Conservation (phyloP, 768 basidiomycete genomes). For the Brasilioporus rufonigricans region DNA sequence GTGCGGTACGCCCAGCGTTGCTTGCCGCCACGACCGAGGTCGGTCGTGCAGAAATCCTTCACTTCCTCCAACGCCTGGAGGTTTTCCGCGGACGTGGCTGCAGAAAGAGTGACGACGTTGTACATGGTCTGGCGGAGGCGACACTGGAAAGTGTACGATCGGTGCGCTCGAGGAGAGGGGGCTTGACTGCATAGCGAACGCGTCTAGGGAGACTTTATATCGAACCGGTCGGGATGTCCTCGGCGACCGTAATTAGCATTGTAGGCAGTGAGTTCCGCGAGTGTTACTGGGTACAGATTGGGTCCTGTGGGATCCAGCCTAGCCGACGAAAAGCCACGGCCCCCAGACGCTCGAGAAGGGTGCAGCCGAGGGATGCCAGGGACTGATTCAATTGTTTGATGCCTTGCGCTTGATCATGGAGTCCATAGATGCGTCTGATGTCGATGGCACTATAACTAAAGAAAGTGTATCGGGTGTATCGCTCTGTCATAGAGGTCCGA, state of each 20-base stretch:
- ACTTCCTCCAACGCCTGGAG: constrained; percentile 52
- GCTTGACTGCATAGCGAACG: constrained; percentile 12
- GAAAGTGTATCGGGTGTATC: constrained; percentile 2
- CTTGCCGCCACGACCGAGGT: constrained; percentile 51
- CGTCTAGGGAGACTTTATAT: constrained; percentile 22
- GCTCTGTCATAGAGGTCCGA: constrained; percentile 4
- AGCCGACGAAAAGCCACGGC: constrained; percentile 25
- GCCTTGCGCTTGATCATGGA: constrained; percentile 13
- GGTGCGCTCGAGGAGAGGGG: constrained; percentile 5
- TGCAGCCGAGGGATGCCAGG: constrained; percentile 9
- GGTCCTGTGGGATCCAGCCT: constrained; percentile 22
- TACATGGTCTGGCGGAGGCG: constrained; percentile 21
- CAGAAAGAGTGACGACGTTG: constrained; percentile 41
- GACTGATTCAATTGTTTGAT: constrained; percentile 14
- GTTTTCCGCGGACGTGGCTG: constrained; percentile 46
- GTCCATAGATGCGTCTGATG: constrained; percentile 2
- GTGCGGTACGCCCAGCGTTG: constrained; percentile 54
- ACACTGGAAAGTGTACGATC: background rate
- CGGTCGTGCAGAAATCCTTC: constrained; percentile 49
- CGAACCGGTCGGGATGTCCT: constrained; percentile 17
- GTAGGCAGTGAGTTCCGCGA: constrained; percentile 10
- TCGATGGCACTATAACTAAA: constrained; percentile 14
- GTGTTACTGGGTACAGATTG: constrained; percentile 4
- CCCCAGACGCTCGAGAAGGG: constrained; percentile 17
- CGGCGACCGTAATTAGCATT: constrained; percentile 25